Conservation (phyloP, 768 basidiomycete species). For the Agaricus bisporus region DNA sequence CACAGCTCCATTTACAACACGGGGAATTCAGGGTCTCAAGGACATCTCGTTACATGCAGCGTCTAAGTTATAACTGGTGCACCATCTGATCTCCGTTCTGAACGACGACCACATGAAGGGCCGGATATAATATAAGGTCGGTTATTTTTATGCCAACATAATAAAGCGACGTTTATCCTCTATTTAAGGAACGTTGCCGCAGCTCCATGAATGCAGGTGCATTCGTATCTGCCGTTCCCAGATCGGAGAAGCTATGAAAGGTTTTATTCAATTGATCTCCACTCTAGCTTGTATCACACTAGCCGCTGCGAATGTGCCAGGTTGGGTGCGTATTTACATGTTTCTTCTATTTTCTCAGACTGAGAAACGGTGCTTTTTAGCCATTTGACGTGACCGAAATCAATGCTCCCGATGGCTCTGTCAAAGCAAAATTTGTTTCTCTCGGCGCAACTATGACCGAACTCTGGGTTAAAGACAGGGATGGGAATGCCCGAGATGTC, state of each 20-base stretch:
- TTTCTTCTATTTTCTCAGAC: neutral
- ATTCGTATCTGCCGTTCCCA: neutral
- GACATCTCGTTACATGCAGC: neutral
- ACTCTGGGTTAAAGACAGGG: conserved; percentile 49
- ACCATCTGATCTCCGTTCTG: conserved; percentile 1
- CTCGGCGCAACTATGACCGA: conserved; percentile 52
- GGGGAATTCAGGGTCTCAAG: conserved; percentile 2
- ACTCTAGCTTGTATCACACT: neutral
- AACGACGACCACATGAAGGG: neutral
- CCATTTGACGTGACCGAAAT: conserved; percentile 44
- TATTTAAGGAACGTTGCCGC: neutral
- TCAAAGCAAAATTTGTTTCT: conserved; percentile 51
- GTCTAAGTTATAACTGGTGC: neutral
- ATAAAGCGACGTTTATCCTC: conserved; percentile 3
- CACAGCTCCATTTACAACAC: neutral
- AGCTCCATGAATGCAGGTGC: neutral
- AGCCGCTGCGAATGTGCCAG: neutral
- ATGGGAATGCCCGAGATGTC: conserved; percentile 42
- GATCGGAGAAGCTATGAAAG: neutral
- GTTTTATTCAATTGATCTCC: neutral
- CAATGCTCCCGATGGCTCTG: conserved; percentile 47
- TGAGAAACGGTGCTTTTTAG: conserved; percentile 18
- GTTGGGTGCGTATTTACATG: neutral
- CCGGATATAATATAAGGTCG: too few species aligned
- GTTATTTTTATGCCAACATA: neutral